Base-by-base conservation (phyloP, 495 filamentous ascomycete species). In the Viridothelium virens region DNA sequence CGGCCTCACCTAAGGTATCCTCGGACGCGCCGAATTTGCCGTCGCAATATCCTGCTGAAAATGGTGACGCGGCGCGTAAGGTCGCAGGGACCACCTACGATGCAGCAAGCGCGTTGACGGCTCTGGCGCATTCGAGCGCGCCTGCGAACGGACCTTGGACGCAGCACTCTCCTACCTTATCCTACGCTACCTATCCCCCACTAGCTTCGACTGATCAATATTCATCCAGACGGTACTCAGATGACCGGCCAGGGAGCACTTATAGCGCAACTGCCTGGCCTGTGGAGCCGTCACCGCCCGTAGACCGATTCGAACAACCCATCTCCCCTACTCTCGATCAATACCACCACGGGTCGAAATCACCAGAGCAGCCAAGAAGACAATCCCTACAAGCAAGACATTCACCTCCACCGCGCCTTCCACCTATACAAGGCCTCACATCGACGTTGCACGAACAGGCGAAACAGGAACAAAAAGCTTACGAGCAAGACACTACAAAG, bases 271-370 rank as follows among this genome's bases (percentile, higher is more conserved):
- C 34, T 47, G 64, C 64, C 44, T 56, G 67, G 33, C 70, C 72
- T 38, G 69, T 77, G 10, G 74, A 76, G 64, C 72, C 74, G 0
- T 67, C 68, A 61, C 68, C 72, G 56, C 72, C 76, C 10, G 53
- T 72, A 44, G 67, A 71, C 1, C 56, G 70, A 46, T 36, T 61
- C 46, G 38, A 66, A 56, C 68, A 67, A 36, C 31, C 67, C 39
- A 68, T 69, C 63, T 77, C 75, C 2, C 75, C 76, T 12, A 76
- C 73, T 5, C 71, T 78, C 25, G 75, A 78, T 25, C 73, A 73
- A 61, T 78, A 77, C 61, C 73, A 75, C 56, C 68, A 75, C 48
- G 68, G 74, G 33, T 77, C 75, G 34, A 71, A 69, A 41, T 76
- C 75, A 16, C 74, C 75, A 7, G 75, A 77, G 63, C 69, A 72